Evolutionary conservation across 768 basidiomycete genomes (phyloP).

Genomic region (Lactarius hatsudake): DNA sequence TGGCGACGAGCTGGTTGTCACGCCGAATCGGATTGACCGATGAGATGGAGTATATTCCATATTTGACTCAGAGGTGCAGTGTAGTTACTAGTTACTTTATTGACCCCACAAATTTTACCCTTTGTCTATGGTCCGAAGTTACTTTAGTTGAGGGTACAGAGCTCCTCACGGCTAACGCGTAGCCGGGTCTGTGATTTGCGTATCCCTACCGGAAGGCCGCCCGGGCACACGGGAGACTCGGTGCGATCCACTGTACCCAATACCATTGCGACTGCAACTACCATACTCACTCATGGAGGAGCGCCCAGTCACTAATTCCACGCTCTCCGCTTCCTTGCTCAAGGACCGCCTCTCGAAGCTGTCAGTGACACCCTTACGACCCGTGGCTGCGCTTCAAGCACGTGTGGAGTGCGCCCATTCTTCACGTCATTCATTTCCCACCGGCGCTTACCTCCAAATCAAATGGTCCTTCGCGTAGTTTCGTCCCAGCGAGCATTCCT

Average conservation of each 20-base stretch:
- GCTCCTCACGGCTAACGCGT: background rate
- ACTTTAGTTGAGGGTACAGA: too few relatives aligned
- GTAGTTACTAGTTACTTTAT: background rate
- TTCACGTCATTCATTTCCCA: background rate
- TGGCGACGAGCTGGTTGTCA: background rate
- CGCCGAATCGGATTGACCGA: background rate
- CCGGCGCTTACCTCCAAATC: background rate
- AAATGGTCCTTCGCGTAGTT: conserved; percentile 42
- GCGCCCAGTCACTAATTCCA: conserved; percentile 35
- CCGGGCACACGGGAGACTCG: conserved; percentile 4
- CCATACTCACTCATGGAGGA: conserved; percentile 1
- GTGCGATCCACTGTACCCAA: background rate
- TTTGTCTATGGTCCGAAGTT: background rate
- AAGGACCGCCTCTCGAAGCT: conserved; percentile 54
- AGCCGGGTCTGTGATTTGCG: conserved; percentile 16
- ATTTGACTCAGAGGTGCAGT: background rate
- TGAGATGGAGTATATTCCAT: background rate
- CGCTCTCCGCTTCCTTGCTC: conserved; percentile 59
- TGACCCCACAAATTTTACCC: background rate
- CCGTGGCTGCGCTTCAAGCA: conserved; percentile 64
- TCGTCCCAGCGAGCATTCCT: conserved; percentile 85
- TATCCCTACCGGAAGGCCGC: background rate
- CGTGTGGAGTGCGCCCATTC: conserved; percentile 62
- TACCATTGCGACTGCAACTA: background rate
- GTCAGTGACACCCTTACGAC: conserved; percentile 53